Conservation (phyloP, 2,329 filamentous ascomycete genomes). For the Knufia petricola region DNA sequence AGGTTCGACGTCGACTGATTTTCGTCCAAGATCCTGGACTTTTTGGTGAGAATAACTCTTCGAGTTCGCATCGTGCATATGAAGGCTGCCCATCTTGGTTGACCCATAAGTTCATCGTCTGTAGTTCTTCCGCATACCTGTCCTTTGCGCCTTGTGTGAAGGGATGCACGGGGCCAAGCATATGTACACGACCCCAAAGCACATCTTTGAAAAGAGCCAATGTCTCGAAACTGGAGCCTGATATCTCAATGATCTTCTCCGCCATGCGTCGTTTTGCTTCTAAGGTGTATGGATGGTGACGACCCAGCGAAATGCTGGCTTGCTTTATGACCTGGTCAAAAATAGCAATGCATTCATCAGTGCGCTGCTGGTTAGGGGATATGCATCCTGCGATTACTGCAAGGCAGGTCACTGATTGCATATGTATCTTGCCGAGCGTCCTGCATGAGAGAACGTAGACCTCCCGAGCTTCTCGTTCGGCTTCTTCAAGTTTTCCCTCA, state of each 20-base stretch:
- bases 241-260: constrained; percentile 5
- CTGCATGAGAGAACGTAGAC: constrained; percentile 14
- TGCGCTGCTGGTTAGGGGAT: constrained; percentile 11
- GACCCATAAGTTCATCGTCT: constrained; percentile 2
- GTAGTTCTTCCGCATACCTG: constrained; percentile 5
- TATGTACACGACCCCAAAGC: constrained; percentile 2
- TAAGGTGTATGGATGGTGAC: constrained; percentile 15
- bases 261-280: constrained; percentile 5
- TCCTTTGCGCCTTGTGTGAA: constrained; percentile 7
- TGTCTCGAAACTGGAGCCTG: not conserved
- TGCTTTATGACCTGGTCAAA: constrained; percentile 15
- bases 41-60: constrained; percentile 7
- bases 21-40: constrained; percentile 8
- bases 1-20: constrained; percentile 1
- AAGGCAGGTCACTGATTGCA: constrained; percentile 8
- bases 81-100: not conserved
- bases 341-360: constrained; percentile 16
- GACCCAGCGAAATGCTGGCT: constrained; percentile 16
- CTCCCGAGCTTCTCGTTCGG: constrained; percentile 14
- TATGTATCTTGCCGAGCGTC: constrained; percentile 13
- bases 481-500: constrained; percentile 14
- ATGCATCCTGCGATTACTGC: constrained; percentile 7
- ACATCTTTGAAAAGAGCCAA: constrained; percentile 8
- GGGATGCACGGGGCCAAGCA: constrained; percentile 4
- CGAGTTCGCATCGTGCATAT: constrained; percentile 2